These are phyloP conservation scores for Microcyclospora tardicrescens DNA, from an alignment of 2,329 filamentous ascomycete genomes.

Conservation along the genomic window DNA sequence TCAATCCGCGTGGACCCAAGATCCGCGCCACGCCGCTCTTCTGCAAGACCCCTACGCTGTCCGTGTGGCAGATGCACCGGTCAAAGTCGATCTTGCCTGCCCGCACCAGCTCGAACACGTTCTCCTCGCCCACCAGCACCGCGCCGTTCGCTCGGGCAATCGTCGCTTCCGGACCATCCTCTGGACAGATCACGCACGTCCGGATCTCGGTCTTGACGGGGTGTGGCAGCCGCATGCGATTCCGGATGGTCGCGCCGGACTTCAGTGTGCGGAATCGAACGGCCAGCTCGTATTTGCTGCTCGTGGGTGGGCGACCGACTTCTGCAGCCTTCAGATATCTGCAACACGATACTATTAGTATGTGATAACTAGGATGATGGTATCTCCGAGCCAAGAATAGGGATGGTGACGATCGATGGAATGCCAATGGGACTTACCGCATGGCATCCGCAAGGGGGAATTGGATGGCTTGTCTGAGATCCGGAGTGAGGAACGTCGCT, in stretches of 20 bases:
- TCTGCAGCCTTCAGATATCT: constrained; percentile 88
- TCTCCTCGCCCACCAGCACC: constrained; percentile 69
- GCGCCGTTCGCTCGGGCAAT: constrained; percentile 71
- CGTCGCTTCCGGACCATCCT: constrained; percentile 58
- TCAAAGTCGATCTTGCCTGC: constrained; percentile 76
- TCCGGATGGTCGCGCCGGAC: constrained; percentile 76
- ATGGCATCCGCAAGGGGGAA: constrained; percentile 87
- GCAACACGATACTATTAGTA: not conserved
- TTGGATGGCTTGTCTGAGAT: constrained; percentile 53
- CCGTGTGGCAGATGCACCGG: constrained; percentile 70
- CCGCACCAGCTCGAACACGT: constrained; percentile 67
- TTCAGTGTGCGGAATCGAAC: constrained; percentile 72
- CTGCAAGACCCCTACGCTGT: constrained; percentile 63
- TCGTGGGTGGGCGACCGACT: constrained; percentile 63
- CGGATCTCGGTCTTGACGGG: constrained; percentile 78
- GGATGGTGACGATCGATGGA: not conserved
- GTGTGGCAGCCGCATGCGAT: constrained; percentile 76
- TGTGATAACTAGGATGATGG: not conserved
- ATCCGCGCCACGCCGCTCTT: constrained; percentile 70
- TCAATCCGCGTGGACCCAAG: constrained; percentile 77
- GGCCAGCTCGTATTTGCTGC: constrained; percentile 77
- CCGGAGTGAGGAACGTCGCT: constrained; percentile 50
- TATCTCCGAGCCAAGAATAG: constrained; percentile 1
- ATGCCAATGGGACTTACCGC: constrained; percentile 41
- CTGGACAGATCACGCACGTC: constrained; percentile 84